Percentiles rank a stretch among this genome's conserved stretches.
phyloP scores from a whole-genome alignment of 495 filamentous ascomycete genomes.

The Daldinia childiae region DNA sequence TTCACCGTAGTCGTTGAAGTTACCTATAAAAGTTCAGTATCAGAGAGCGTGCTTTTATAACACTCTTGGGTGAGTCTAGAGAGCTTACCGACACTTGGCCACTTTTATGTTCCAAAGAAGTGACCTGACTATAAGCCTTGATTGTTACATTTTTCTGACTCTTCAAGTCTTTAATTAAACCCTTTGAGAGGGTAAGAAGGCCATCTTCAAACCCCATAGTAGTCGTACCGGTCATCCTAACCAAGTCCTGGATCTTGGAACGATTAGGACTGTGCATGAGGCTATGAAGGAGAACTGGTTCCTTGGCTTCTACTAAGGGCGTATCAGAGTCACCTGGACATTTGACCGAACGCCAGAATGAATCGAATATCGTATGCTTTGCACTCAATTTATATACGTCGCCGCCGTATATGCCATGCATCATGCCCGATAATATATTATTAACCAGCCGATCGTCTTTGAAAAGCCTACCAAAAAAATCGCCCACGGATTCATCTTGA shows the following conservation, averaged over 20 bases:
- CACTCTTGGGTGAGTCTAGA: neutral
- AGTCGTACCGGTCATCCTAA: constrained; percentile 17
- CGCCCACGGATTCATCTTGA: constrained; percentile 76
- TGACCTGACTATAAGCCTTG: constrained; percentile 55
- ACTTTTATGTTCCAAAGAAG: constrained; percentile 40
- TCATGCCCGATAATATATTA: constrained; percentile 78
- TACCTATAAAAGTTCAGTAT: constrained; percentile 40
- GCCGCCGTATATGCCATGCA: constrained; percentile 95
- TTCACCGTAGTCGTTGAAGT: constrained; percentile 41
- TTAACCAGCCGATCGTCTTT: constrained; percentile 66
- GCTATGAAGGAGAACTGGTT: constrained; percentile 21
- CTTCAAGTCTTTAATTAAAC: constrained; percentile 57
- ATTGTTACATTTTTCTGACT: constrained; percentile 63
- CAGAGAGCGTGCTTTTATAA: neutral
- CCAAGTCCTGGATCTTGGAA: constrained; percentile 30
- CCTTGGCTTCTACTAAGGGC: constrained; percentile 20
- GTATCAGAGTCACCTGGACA: too few species aligned
- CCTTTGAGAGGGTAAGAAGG: constrained; percentile 61
- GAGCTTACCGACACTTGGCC: constrained; percentile 31
- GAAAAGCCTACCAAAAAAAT: constrained; percentile 69
- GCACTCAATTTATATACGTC: constrained; percentile 83
- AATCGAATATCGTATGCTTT: constrained; percentile 55
- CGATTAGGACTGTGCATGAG: constrained; percentile 26
- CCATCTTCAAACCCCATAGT: constrained; percentile 64
- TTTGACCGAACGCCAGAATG: constrained; percentile 4